A percentile compares a stretch with the other conserved stretches of the same genome.
These are phyloP conservation scores for Pyronema domesticum DNA, from an alignment of 495 filamentous ascomycete species.

Conservation along the genomic window DNA sequence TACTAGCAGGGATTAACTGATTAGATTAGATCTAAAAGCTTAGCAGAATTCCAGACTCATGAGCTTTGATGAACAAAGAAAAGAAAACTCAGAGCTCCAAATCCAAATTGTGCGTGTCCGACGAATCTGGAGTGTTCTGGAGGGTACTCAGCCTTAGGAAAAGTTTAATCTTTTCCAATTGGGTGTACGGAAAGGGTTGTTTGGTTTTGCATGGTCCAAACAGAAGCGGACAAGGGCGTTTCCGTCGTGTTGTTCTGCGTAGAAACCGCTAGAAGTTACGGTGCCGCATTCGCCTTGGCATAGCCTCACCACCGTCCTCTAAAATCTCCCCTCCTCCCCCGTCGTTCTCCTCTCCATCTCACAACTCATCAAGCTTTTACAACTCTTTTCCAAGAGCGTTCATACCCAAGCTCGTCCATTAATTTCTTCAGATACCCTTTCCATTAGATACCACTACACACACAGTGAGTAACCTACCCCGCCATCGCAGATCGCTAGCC, in stretches of 20 bases:
- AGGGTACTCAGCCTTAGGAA: no score
- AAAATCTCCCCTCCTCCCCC: conserved; percentile 3
- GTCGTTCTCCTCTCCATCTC: not conserved
- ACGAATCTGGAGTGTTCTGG: no score
- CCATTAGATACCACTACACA: not conserved
- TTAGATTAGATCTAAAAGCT: no score
- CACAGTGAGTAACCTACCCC: not conserved
- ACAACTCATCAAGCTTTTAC: not conserved
- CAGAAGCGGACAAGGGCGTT: not conserved
- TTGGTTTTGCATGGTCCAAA: not conserved
- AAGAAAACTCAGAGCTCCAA: no score
- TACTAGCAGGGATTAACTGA: no score
- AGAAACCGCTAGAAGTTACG: conserved; percentile 7
- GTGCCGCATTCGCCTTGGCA: conserved; percentile 3
- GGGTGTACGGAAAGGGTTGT: no score
- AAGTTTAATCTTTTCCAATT: no score
- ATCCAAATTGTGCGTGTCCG: no score
- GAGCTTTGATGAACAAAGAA: no score
- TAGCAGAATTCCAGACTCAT: no score
- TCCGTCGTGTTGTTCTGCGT: not conserved
- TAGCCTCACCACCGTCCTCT: not conserved
- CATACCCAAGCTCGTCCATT: not conserved
- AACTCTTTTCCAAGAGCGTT: not conserved
- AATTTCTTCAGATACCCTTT: not conserved
- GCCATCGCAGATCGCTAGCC: not conserved